Conservation (phyloP, 345 rosid species). For the Atalantia buxifolia region DNA sequence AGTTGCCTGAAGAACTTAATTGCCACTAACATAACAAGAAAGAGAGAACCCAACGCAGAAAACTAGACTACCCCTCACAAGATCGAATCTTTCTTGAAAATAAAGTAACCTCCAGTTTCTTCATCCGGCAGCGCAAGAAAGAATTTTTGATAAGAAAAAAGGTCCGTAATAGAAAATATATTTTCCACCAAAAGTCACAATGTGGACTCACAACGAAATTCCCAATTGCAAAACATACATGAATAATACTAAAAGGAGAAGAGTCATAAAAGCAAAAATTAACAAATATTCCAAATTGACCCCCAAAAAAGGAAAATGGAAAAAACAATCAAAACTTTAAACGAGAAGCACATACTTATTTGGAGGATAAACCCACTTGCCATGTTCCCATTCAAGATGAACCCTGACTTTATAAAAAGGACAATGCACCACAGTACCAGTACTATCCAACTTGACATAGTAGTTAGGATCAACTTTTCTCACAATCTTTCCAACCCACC, state of each 20-base stretch:
- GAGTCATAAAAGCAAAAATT: background rate
- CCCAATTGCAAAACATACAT: background rate
- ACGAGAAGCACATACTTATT: conserved; percentile 1
- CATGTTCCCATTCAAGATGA: conserved; percentile 28
- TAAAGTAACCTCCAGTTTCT: no score
- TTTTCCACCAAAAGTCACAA: background rate
- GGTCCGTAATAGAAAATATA: no score
- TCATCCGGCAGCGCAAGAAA: background rate
- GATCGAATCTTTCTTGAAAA: background rate
- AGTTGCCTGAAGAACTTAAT: background rate
- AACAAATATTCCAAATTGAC: background rate
- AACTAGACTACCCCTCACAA: background rate
- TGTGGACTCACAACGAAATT: background rate
- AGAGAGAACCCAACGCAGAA: background rate
- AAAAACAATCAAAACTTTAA: background rate
- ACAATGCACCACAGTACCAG: conserved; percentile 17
- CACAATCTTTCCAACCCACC: conserved; percentile 22
- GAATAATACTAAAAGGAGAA: no score
- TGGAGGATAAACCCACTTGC: conserved; percentile 16
- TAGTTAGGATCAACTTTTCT: conserved; percentile 22
- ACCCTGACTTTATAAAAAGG: conserved; percentile 15
- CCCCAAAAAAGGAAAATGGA: no score
- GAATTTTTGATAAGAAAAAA: no score
- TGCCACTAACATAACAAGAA: background rate
- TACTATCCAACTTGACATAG: conserved; percentile 20